Percentiles rank a stretch among this genome's conserved stretches.
Conservation (phyloP, 768 basidiomycete species). For the Naganishia vishniacii region DNA sequence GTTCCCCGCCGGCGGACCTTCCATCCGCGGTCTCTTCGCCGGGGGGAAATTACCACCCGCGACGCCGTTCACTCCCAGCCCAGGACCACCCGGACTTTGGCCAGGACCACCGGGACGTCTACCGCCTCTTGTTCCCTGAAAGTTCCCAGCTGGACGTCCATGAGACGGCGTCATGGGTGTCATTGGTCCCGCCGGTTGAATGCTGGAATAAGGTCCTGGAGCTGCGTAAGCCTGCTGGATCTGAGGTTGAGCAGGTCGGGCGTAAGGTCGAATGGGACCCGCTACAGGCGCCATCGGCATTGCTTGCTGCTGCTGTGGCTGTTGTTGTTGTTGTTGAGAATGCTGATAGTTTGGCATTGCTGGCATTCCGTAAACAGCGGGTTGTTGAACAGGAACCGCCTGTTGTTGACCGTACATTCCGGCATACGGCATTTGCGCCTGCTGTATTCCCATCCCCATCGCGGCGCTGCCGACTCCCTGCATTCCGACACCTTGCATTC, state of each 20-base stretch:
- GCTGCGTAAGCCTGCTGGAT: slow-evolving; percentile 3
- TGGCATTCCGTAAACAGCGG: slow-evolving; percentile 7
- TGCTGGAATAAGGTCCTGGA: slow-evolving; percentile 1
- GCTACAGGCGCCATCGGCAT: not conserved
- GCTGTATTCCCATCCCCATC: slow-evolving; percentile 12
- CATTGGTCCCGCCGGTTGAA: slow-evolving; percentile 11
- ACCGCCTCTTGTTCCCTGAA: slow-evolving; percentile 11
- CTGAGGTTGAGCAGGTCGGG: slow-evolving; percentile 2
- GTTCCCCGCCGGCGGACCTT: slow-evolving; percentile 55
- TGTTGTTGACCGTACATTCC: slow-evolving; percentile 12
- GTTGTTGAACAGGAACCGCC: slow-evolving; percentile 6
- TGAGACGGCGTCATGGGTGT: not conserved
- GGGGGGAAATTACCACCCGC: slow-evolving; percentile 57
- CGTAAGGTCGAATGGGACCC: slow-evolving; percentile 13
- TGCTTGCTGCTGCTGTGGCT: too few species aligned
- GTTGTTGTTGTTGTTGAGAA: too few species aligned
- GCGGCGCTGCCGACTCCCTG: not conserved
- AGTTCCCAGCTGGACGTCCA: slow-evolving; percentile 1
- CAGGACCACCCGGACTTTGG: slow-evolving; percentile 6
- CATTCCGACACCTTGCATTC: not conserved
- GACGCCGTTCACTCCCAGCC: not conserved
- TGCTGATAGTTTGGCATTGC: not conserved
- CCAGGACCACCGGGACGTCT: slow-evolving; percentile 8
- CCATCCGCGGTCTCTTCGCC: slow-evolving; percentile 83
- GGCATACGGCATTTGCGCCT: slow-evolving; percentile 1